Evolutionary conservation across 75 land plant genomes (phyloP), one percentile per base, ranked within the genome.

Genomic region (Selaginella moellendorffii): DNA sequence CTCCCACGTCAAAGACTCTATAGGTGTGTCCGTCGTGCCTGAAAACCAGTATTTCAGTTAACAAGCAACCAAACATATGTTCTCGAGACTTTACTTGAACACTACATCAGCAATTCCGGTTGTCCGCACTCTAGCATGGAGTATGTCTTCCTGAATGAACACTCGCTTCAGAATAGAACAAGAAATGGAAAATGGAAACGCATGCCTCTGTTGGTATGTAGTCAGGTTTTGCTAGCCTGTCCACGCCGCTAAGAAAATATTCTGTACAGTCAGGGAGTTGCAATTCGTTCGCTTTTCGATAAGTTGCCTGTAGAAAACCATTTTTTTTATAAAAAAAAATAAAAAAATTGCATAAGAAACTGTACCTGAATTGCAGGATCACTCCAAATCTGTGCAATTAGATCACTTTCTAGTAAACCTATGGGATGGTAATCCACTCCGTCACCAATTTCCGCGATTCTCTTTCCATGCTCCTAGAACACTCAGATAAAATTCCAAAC

Each of bases 1-100:
- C 97, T 54, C 92, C 97, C 64, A 90, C 97, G 83, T 90, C 97
- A 79, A 78, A 90, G 0, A 90, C 71, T 66, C 85, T 84, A 42
- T 90, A 90, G 23, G 76, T 76, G 67, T 80, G 85, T 26, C 82
- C 86, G 72, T 81, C 77, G 36, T 56, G 59, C 23, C 59, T 56
- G 19, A 21, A 56, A 21, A 25, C 8, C 8, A 46, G 51, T 18
- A 10, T 18, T 46, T 2, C n/a, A 9, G n/a, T 65, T 31, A 18
- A 19, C 21, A 23, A 18, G 26, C 17, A 53, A 9, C 21, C 5
- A 31, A 1, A 54, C 20, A 52, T 46, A n/a, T 19, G 18, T 62
- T 51, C 26, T 1, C 52, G 30, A 22, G 12, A 29, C 54, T 54
- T n/a, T 66, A 90, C 97, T 87, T 86, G 75, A 90, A 90, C 61